A percentile compares a stretch with the other conserved stretches of the same genome.
phyloP scores from a whole-genome alignment of 371 early-diverging fungal genomes.

The Mucor sp. region DNA sequence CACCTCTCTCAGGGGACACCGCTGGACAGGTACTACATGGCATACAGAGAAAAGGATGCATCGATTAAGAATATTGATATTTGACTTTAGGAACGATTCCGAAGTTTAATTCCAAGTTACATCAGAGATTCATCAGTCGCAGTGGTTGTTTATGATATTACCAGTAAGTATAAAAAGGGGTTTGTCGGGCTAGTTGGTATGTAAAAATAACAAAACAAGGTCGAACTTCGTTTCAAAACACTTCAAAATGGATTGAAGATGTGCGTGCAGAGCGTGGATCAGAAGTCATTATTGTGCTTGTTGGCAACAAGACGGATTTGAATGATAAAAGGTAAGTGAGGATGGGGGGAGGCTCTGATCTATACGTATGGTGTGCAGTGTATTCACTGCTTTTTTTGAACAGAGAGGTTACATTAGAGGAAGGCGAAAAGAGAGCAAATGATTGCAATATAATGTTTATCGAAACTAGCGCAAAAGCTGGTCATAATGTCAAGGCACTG shows the following conservation, averaged over 20 bases:
- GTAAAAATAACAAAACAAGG: conserved; percentile 42
- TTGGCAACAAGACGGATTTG: conserved; percentile 99
- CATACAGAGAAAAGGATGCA: not conserved
- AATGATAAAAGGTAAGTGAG: conserved; percentile 75
- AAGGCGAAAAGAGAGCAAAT: conserved; percentile 92
- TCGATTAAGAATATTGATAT: not conserved
- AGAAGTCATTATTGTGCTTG: conserved; percentile 95
- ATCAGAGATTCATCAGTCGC: conserved; percentile 98
- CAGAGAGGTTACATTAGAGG: conserved; percentile 90
- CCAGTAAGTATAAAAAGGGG: conserved; percentile 57
- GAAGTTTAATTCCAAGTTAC: conserved; percentile 96
- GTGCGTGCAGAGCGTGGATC: conserved; percentile 95
- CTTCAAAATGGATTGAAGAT: conserved; percentile 98
- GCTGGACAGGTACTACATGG: conserved; percentile 94
- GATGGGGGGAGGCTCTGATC: not conserved
- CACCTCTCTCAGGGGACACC: conserved; percentile 81
- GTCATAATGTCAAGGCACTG: conserved; percentile 90
- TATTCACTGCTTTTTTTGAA: not conserved
- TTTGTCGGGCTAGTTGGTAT: not conserved
- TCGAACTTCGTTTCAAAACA: conserved; percentile 90
- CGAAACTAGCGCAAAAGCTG: conserved; percentile 96
- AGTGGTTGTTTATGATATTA: conserved; percentile 96
- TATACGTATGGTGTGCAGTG: not conserved
- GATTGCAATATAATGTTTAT: conserved; percentile 94
- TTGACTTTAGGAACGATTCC: conserved; percentile 82